Base-by-base conservation (phyloP, 129 eudicot genomes). In the Dittrichia graveolens region DNA sequence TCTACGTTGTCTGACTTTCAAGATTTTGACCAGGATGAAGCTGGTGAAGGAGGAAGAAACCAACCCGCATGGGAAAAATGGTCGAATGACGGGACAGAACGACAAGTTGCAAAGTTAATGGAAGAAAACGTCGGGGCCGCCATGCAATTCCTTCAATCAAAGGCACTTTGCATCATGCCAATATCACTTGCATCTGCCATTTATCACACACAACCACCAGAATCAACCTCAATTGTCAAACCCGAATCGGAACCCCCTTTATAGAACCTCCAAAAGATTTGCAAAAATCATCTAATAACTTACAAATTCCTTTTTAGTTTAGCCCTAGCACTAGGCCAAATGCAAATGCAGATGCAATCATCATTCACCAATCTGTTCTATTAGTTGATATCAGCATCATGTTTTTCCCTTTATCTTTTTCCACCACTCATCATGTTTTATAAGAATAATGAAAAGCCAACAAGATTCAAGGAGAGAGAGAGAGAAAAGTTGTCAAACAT, bases 41-140 rank as follows among this genome's bases (percentile, higher is more conserved):
- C 79, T 2, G 75, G 83, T 63, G 95, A 87, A 78, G 86, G 86
- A 13, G 98, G 96, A 79, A 80, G 87, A 75, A 78, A 83, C 80
- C 95, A 87, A 76, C 93, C 91, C 34, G 93, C 96, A 31, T 90
- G 98, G 98, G 98, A 90, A 80, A 94, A 90, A 83, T 94, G 95
- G 98, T 94, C 98, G 7, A 94, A 86, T 37, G 98, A 94, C 57
- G 98, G 98, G 38, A 93, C 98, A 9, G 96, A 93, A 78, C 75
- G 87, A 63, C 98, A 93, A 63, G 98, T 93, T 1, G 96, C 98
- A 35, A 93, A 93, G 72, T 83, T 93, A 43, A 93, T 93, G 98
- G 98, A 93, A 56, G 96, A 90, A 85, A 94, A 94, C 34, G 89
- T 94, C 0, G 98, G 98, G 52, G 84, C 96, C n/a, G 97, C 98